Conservation (phyloP, 768 basidiomycete species). For the Crassisporium funariophilum region DNA sequence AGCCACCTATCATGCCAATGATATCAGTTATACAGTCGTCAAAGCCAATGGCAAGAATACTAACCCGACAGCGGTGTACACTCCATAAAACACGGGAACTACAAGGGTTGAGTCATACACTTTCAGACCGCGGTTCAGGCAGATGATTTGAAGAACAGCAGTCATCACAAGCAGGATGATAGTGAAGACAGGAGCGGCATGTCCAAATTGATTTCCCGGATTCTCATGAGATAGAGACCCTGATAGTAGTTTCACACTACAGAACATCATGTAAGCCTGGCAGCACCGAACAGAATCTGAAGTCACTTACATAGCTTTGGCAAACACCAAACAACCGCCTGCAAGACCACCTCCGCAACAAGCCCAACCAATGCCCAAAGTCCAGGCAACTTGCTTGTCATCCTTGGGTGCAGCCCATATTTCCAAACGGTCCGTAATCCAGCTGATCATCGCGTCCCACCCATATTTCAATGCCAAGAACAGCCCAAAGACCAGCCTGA, state of each 20-base stretch:
- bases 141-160: slow-evolving; percentile 88
- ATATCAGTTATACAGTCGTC: slow-evolving; percentile 10
- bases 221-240: slow-evolving; percentile 79
- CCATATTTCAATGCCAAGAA: slow-evolving; percentile 31
- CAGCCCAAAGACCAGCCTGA: slow-evolving; percentile 22
- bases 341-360: slow-evolving; percentile 90
- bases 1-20: slow-evolving; percentile 42
- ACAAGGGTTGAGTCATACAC: slow-evolving; percentile 91
- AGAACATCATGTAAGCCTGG: slow-evolving; percentile 1
- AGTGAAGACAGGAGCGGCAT: slow-evolving; percentile 77
- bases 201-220: slow-evolving; percentile 85
- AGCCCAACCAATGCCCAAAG: slow-evolving; percentile 92
- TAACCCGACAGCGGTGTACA: slow-evolving; percentile 83
- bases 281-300: not conserved
- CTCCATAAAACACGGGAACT: slow-evolving; percentile 93
- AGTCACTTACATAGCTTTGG: slow-evolving; percentile 60
- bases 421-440: slow-evolving; percentile 67
- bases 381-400: slow-evolving; percentile 87
- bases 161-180: slow-evolving; percentile 68
- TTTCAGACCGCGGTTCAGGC: slow-evolving; percentile 86
- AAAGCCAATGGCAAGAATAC: slow-evolving; percentile 16
- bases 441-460: slow-evolving; percentile 51
- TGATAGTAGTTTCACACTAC: slow-evolving; percentile 78
- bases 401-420: slow-evolving; percentile 75
- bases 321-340: slow-evolving; percentile 87